A percentile compares a stretch with the other conserved stretches of the same genome.
phyloP scores from a whole-genome alignment of 208 protist species.

The Tritrichomonas foetus region DNA sequence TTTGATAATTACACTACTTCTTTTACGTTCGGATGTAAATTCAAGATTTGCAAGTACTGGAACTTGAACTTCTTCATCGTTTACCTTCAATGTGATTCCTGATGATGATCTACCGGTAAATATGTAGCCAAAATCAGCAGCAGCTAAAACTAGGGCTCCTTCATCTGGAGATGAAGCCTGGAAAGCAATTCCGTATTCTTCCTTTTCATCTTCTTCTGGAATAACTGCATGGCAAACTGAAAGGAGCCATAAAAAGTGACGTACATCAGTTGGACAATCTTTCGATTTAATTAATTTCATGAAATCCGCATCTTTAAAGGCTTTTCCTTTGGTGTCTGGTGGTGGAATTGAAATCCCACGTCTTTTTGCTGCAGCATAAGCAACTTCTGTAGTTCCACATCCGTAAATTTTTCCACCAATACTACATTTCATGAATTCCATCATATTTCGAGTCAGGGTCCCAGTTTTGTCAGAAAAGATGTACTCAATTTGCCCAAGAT shows the following conservation, averaged over 20 bases:
- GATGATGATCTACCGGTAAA: neutral
- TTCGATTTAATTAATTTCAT: neutral
- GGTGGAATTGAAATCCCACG: neutral
- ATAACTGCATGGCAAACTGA: slow-evolving; percentile 29
- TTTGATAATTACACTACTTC: slow-evolving; percentile 92
- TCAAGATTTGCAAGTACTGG: slow-evolving; percentile 72
- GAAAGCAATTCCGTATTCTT: neutral
- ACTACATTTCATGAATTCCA: slow-evolving; percentile 39
- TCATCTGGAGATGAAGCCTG: slow-evolving; percentile 49
- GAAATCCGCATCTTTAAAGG: neutral
- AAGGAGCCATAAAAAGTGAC: neutral
- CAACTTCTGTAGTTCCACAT: neutral
- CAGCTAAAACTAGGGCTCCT: slow-evolving; percentile 41
- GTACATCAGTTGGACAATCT: neutral
- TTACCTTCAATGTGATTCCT: neutral
- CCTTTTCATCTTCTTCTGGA: neutral
- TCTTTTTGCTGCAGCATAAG: neutral
- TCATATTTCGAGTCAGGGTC: slow-evolving; percentile 61
- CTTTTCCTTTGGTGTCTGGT: neutral
- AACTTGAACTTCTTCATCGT: neutral
- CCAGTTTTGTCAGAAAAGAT: slow-evolving; percentile 68
- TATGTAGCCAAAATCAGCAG: neutral
- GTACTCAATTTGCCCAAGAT: slow-evolving; percentile 62
- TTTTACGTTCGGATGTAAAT: slow-evolving; percentile 92
- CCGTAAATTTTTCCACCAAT: slow-evolving; percentile 19